Percentiles rank a stretch among this genome's conserved stretches.
Evolutionary conservation across 352 stramenopile genomes (phyloP).

Genomic region (Globisporangium irregulare): DNA sequence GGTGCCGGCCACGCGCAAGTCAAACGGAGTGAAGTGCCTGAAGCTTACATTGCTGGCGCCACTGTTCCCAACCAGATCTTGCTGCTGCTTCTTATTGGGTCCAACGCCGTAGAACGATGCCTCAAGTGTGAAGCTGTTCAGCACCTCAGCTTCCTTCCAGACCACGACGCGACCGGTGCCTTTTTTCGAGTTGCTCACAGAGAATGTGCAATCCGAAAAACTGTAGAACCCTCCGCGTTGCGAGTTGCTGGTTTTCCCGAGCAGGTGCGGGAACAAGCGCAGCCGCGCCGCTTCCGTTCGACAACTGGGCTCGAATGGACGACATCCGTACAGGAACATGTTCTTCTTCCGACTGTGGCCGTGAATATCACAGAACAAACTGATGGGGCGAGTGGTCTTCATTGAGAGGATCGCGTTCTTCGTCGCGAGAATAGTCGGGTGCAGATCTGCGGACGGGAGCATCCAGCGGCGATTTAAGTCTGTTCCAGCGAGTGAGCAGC

Average conservation of each 20-base stretch:
- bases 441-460: conserved; percentile 43
- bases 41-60: conserved; percentile 9
- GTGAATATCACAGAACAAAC: conserved; percentile 87
- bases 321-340: conserved; percentile 86
- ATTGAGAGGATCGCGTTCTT: conserved; percentile 74
- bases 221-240: conserved; percentile 52
- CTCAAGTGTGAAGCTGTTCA: conserved; percentile 82
- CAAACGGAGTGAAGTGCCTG: conserved; percentile 50
- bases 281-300: conserved; percentile 48
- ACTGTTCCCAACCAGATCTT: conserved; percentile 7
- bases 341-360: conserved; percentile 88
- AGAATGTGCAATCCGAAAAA: conserved; percentile 72
- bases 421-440: conserved; percentile 74
- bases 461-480: conserved; percentile 88
- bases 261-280: conserved; percentile 68
- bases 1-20: conserved; percentile 44
- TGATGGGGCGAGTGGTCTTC: conserved; percentile 40
- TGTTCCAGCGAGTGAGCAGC: conserved; percentile 77
- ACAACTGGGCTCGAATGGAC: conserved; percentile 37
- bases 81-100: conserved; percentile 25
- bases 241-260: conserved; percentile 49
- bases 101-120: conserved; percentile 69
- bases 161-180: conserved; percentile 66
- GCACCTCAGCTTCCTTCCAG: conserved; percentile 57
- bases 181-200: conserved; percentile 50